Evolutionary conservation across 768 basidiomycete species (phyloP), one percentile per base, ranked within the genome.

Genomic region (Dentipellis fragilis): DNA sequence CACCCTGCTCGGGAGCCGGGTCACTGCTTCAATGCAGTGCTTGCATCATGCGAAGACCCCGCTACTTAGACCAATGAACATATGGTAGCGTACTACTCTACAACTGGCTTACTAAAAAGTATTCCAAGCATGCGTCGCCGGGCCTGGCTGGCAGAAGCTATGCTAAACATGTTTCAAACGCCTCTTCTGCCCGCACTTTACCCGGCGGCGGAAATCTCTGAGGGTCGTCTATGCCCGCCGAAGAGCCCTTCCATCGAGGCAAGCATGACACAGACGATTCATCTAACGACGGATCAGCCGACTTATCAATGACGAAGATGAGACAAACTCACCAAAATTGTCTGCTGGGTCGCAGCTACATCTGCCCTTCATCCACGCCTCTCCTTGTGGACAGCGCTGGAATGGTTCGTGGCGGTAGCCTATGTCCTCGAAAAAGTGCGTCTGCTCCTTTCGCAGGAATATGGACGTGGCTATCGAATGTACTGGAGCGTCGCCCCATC

Each of bases 401-500:
- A 89, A 91, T 4, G 80, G 82, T 54, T 86, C 79, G 58, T 94
- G 90, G 59, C 78, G 72, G 68, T 93, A 94, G 0, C 91, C 93
- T 39, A 94, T 89, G 62, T 93, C 89, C 49, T 75, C 64, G 71
- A 93, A 93, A 66, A 87, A 93, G 65, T 92, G 87, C 21, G 92
- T 72, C 63, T 88, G 85, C 34, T 86, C 81, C 66, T 79, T 85
- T 22, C 76, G 72, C 2, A 86, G 82, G 65, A 93, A 87, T 12
- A 91, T 71, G 0, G 89, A 80, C 7, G 80, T 89, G 5, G 84
- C 90, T 55, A 93, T 89, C 53, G 85, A 87, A 62, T 92, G 91
- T 0, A 93, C 85, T 0, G 89, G 89, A 0, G 90, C 91, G 66
- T 92, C 91, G 29, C 91, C 90, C 88, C 87, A 87, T 40, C 85